Percentiles rank a stretch among this genome's conserved stretches.
Conservation (phyloP, 129 eudicot species). For the Artemisia tridentata region DNA sequence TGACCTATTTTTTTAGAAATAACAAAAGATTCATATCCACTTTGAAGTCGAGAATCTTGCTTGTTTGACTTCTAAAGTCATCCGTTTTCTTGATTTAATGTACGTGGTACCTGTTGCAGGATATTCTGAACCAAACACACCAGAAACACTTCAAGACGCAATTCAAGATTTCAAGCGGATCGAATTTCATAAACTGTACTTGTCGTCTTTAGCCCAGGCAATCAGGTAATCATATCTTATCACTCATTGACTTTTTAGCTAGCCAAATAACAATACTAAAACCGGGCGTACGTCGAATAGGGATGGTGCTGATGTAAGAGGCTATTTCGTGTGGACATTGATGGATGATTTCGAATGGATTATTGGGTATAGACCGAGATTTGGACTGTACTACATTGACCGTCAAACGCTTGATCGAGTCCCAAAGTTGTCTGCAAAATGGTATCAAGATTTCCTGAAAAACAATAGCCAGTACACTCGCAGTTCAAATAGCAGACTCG, state of each 20-base stretch:
- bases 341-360: slow-evolving; percentile 89
- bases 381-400: slow-evolving; percentile 64
- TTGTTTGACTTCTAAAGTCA: background rate
- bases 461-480: slow-evolving; percentile 26
- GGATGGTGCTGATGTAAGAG: slow-evolving; percentile 82
- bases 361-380: slow-evolving; percentile 45
- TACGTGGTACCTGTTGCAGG: slow-evolving; percentile 33
- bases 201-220: slow-evolving; percentile 54
- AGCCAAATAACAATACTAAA: background rate
- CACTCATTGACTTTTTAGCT: slow-evolving; percentile 1
- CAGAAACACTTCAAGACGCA: slow-evolving; percentile 26
- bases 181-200: slow-evolving; percentile 51
- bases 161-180: slow-evolving; percentile 54
- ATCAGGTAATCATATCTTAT: slow-evolving; percentile 48
- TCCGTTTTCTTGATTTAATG: slow-evolving; percentile 5
- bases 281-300: slow-evolving; percentile 27
- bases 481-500: background rate
- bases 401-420: slow-evolving; percentile 56
- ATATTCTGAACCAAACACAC: slow-evolving; percentile 38
- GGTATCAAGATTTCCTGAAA: slow-evolving; percentile 68
- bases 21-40: background rate
- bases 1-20: too few relatives aligned
- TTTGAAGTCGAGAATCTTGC: slow-evolving; percentile 2
- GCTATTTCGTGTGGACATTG: slow-evolving; percentile 83
- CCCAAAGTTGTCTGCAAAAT: slow-evolving; percentile 69